Evolutionary conservation across 1,139 yeast genomes (phyloP).

Genomic region (Zygotorulaspora mrakii): DNA sequence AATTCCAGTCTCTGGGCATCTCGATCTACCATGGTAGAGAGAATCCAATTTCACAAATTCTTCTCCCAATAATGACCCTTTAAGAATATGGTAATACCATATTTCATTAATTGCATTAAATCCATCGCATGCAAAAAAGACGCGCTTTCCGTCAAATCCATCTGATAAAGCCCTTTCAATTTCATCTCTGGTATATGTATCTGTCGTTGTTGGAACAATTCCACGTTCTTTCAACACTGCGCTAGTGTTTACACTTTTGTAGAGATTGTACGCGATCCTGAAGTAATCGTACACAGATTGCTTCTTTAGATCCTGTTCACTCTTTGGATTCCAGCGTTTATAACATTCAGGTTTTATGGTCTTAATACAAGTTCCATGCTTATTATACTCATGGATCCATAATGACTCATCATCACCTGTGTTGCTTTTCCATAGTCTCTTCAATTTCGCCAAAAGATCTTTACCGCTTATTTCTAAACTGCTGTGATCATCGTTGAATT

Average conservation of each 20-base stretch:
- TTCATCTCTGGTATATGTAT: constrained; percentile 61
- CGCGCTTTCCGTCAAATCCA: constrained; percentile 57
- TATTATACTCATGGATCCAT: constrained; percentile 94
- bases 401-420: constrained; percentile 69
- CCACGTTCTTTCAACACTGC: constrained; percentile 64
- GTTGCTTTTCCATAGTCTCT: constrained; percentile 68
- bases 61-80: constrained; percentile 69
- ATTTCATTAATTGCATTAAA: constrained; percentile 72
- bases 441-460: constrained; percentile 57
- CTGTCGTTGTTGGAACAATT: constrained; percentile 58
- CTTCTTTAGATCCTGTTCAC: constrained; percentile 31
- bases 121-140: constrained; percentile 68
- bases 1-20: constrained; percentile 71
- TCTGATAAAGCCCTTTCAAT: constrained; percentile 60
- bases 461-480: constrained; percentile 42
- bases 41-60: constrained; percentile 64
- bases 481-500: constrained; percentile 33
- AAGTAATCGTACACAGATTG: constrained; percentile 78
- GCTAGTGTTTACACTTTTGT: constrained; percentile 64
- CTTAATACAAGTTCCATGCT: constrained; percentile 89
- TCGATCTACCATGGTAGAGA: constrained; percentile 42
- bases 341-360: constrained; percentile 76
- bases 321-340: constrained; percentile 28
- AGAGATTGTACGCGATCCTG: constrained; percentile 60
- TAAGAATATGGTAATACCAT: constrained; percentile 81